Base-by-base conservation (phyloP, 768 basidiomycete species). In the Udeniomyces megalosporus region DNA sequence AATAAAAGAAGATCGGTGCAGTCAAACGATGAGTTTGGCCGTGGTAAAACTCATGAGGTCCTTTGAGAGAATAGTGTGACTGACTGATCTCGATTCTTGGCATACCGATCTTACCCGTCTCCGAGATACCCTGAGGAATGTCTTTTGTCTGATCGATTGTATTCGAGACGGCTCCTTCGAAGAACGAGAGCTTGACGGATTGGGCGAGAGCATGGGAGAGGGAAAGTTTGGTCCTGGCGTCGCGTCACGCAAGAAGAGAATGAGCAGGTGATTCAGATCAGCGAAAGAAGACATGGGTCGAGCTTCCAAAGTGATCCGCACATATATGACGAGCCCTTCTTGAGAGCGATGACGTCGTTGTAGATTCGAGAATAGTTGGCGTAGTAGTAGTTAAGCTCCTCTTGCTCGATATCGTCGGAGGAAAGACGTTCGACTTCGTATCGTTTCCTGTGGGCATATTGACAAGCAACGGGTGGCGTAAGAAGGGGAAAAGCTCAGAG, bases 101-200 rank as follows among this genome's bases (percentile, higher is more conserved):
- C 55, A 76, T 74, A 46, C 85, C 86, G 66, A 96, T 92, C 75
- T 93, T 91, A 11, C 92, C 92, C 1, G 89, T 93, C 73, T 92
- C 88, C 58, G 86, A 86, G 58, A 96, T 85, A 61, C 84, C 80
- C 75, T 90, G 89, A 44, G 92, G 92, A 60, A 95, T 89, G 70
- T 93, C 88, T 71, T 92, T 93, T 1, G 92, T 96, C 70, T 93
- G 88, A 71, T 93, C 90, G 69, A 96, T 93, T 50, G 90, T 95
- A 20, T 82, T 81, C 46, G 88, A 86, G 66, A 96, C 89, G 46
- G 92, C 78, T 48, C 87, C 86, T 75, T 96, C 92, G 69, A 95
- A 95, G 83, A 95, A 75, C 11, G 92, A 95, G 72, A 96, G 93
- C 76, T 95, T 96, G 66, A 93, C 92, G 17, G 90, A 93, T 78